Evolutionary conservation across 768 basidiomycete genomes (phyloP), one percentile per base, ranked within the genome.

Genomic region (Hericium erinaceus): DNA sequence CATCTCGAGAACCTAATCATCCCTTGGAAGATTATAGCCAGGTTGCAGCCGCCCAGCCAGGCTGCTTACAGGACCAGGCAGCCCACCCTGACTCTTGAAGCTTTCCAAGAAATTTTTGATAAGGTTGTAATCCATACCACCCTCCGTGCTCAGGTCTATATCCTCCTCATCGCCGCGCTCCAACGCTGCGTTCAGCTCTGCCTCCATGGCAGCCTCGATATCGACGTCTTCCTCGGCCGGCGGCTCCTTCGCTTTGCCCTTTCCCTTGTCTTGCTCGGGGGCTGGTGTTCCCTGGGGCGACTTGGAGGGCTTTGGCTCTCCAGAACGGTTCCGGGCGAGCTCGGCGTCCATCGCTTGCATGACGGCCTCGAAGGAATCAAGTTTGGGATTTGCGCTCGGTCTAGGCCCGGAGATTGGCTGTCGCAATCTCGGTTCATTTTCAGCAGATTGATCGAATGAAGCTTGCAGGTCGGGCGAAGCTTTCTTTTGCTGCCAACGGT

Each of bases 101-200:
- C 93, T 95, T 74, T 97, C 93, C 70, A 98, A 71, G 70, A 99
- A 94, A 70, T 97, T 95, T 73, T 92, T 95, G 75, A 98, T 95
- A 65, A 98, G 73, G 64, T 85, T 85, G 70, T 95, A 97, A 69
- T 99, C 92, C 66, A 82, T 76, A 39, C 76, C 71, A n/a, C 64
- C 67, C 24, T 71, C 74, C 11, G 74, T 74, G 2, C 73, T 75
- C n/a, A 71, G 76, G 46, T 73, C 74, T 28, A 75, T 80, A 22
- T 78, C 83, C n/a, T 83, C 82, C 12, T 78, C 82, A 65, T 65
- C 76, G 46, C 83, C 58, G 8, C 66, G 65, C 48, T 75, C 82
- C 50, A 95, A 70, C 0, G 84, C 75, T 9, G 77, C 79, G 40
- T 77, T 78, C 8, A 97, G 76, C 66, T 99, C 97, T 2, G 84